Conservation (phyloP, 257 asterid species). For the Misopates orontium region DNA sequence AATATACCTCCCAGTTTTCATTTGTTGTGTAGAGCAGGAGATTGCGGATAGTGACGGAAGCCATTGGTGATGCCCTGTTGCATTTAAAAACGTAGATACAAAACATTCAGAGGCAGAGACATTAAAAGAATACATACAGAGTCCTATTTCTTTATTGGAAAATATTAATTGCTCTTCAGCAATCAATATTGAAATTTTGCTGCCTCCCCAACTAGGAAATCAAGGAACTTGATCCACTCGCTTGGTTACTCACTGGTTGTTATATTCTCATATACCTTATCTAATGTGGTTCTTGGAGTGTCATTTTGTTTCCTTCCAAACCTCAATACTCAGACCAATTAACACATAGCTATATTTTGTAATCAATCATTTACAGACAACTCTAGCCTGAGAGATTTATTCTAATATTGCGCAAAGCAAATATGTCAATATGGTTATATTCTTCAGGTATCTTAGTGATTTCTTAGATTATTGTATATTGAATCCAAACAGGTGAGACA, state of each 20-base stretch:
- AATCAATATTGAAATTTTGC: constrained; percentile 21
- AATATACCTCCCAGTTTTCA: constrained; percentile 87
- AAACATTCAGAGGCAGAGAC: constrained; percentile 22
- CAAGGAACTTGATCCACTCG: constrained; percentile 22
- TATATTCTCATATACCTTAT: constrained; percentile 12
- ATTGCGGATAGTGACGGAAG: constrained; percentile 89
- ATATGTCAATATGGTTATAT: neutral
- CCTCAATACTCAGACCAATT: constrained; percentile 5
- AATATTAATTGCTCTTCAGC: constrained; percentile 13
- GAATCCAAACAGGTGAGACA: neutral
- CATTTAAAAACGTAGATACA: constrained; percentile 25
- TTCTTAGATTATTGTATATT: neutral
- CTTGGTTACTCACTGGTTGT: constrained; percentile 20
- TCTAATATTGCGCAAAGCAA: neutral
- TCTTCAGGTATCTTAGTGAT: neutral
- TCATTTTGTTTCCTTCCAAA: constrained; percentile 13
- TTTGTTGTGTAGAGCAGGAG: constrained; percentile 91
- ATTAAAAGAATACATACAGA: constrained; percentile 17
- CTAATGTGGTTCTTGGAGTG: constrained; percentile 4
- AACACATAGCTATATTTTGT: constrained; percentile 1
- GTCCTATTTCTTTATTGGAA: constrained; percentile 23
- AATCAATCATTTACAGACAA: constrained; percentile 6
- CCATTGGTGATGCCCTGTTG: constrained; percentile 98
- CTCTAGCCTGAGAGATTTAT: constrained; percentile 15
- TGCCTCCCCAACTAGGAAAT: constrained; percentile 24